Percentiles rank a stretch among this genome's conserved stretches.
Evolutionary conservation across 1,284 basidiomycete genomes (phyloP).

Genomic region (Cryptococcus sp.): DNA sequence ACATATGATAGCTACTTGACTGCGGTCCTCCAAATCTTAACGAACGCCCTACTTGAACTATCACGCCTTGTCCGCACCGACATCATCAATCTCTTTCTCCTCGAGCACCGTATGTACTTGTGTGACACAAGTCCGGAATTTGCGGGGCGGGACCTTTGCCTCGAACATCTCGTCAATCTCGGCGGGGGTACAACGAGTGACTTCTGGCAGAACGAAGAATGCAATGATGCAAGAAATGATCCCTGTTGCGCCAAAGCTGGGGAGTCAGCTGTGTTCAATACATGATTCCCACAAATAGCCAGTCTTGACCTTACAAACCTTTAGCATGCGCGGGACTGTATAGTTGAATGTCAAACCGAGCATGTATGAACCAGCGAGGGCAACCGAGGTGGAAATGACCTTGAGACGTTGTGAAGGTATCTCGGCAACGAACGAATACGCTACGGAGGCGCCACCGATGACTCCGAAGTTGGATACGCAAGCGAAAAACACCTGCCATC

Average conservation of each 20-base stretch:
- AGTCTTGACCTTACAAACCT: conserved; percentile 27
- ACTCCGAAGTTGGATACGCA: conserved; percentile 30
- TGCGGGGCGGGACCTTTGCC: conserved; percentile 29
- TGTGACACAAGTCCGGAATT: too few species aligned
- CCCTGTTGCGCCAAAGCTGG: background rate
- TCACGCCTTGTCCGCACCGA: background rate
- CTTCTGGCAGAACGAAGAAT: conserved; percentile 39
- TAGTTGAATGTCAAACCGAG: conserved; percentile 22
- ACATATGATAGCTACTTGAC: too few species aligned
- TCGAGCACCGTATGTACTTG: too few species aligned
- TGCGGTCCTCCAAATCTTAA: too few species aligned
- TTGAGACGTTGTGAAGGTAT: conserved; percentile 27
- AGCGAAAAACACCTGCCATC: conserved; percentile 21
- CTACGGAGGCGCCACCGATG: conserved; percentile 24
- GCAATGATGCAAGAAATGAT: conserved; percentile 17
- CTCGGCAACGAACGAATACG: conserved; percentile 32
- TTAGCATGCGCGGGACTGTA: conserved; percentile 33
- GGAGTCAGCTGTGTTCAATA: conserved; percentile 3
- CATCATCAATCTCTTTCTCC: background rate
- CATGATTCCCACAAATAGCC: conserved; percentile 29
- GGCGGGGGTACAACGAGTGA: conserved; percentile 29
- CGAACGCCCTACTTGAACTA: too few species aligned
- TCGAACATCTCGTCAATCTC: conserved; percentile 43
- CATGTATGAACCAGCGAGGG: conserved; percentile 16
- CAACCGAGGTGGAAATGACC: conserved; percentile 22